Evolutionary conservation across 139 green algal species (phyloP).

Genomic region (Eudorina sp.): DNA sequence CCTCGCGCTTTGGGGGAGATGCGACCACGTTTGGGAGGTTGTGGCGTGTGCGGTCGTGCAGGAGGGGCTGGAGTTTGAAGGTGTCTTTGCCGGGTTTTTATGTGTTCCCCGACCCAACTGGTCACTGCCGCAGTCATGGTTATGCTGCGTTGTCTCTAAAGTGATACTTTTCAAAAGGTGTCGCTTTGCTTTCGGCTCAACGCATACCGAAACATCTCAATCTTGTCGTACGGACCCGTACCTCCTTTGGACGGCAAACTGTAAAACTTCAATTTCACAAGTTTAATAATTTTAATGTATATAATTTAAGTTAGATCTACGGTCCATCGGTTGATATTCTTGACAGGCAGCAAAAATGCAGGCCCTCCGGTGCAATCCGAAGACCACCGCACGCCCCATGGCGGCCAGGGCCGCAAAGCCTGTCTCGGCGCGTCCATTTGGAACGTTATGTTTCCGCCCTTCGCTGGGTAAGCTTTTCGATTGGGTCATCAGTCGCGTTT

Average conservation of each 20-base stretch:
- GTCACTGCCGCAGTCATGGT: too few relatives aligned
- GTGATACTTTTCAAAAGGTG: too few relatives aligned
- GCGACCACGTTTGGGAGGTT: too few relatives aligned
- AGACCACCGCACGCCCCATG: background rate
- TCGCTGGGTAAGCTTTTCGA: conserved; percentile 11
- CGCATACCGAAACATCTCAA: background rate
- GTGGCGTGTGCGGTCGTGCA: too few relatives aligned
- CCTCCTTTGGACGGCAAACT: background rate
- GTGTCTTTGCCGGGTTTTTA: too few relatives aligned
- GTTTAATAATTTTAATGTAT: too few relatives aligned
- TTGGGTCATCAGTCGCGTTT: background rate
- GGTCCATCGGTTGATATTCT: background rate
- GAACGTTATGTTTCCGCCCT: conserved; percentile 4
- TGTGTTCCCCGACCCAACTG: too few relatives aligned
- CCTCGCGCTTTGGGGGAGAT: too few relatives aligned
- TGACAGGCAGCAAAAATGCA: background rate
- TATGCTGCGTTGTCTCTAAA: too few relatives aligned
- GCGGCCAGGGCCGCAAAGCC: background rate
- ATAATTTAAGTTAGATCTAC: background rate
- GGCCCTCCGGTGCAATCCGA: background rate
- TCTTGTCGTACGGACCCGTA: background rate
- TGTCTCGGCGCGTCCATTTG: conserved; percentile 26
- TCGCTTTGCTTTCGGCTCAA: background rate
- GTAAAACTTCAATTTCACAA: too few relatives aligned
- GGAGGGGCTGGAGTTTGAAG: too few relatives aligned